These are phyloP conservation scores for Suaeda aralocaspica DNA, from an alignment of 148 eudicot species.

Conservation along the genomic window DNA sequence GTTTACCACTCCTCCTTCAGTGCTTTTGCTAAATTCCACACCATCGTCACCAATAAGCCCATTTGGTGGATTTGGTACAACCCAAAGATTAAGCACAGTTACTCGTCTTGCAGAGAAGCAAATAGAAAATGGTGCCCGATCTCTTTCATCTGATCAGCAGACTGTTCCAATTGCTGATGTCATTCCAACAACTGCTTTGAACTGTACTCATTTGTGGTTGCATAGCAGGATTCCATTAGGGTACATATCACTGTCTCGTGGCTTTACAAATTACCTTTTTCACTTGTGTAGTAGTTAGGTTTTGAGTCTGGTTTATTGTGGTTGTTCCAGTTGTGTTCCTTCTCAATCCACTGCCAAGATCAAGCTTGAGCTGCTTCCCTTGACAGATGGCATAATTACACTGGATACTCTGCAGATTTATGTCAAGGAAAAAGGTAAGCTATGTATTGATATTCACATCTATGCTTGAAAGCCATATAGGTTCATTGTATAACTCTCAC, in stretches of 20 bases:
- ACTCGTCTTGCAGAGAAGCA: conserved; percentile 31
- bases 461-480: not conserved
- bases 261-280: conserved; percentile 5
- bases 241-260: conserved; percentile 35
- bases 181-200: conserved; percentile 63
- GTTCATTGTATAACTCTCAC: not conserved
- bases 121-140: conserved; percentile 35
- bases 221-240: conserved; percentile 95
- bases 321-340: conserved; percentile 73
- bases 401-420: conserved; percentile 82
- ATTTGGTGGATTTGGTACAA: conserved; percentile 34
- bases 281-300: not conserved
- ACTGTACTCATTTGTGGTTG: conserved; percentile 90
- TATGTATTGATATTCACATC: not conserved
- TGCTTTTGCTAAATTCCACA: conserved; percentile 64
- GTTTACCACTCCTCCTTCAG: conserved; percentile 69
- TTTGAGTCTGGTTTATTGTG: conserved; percentile 21
- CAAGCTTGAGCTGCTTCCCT: conserved; percentile 90
- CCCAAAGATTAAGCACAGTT: conserved; percentile 36
- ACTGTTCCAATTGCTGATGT: conserved; percentile 49
- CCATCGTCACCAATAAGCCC: conserved; percentile 63
- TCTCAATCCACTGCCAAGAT: conserved; percentile 80
- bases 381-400: conserved; percentile 94
- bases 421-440: conserved; percentile 86
- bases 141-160: conserved; percentile 42